These are phyloP conservation scores for Zizania latifolia DNA, from an alignment of 176 grass and related monocot species.

Conservation along the genomic window DNA sequence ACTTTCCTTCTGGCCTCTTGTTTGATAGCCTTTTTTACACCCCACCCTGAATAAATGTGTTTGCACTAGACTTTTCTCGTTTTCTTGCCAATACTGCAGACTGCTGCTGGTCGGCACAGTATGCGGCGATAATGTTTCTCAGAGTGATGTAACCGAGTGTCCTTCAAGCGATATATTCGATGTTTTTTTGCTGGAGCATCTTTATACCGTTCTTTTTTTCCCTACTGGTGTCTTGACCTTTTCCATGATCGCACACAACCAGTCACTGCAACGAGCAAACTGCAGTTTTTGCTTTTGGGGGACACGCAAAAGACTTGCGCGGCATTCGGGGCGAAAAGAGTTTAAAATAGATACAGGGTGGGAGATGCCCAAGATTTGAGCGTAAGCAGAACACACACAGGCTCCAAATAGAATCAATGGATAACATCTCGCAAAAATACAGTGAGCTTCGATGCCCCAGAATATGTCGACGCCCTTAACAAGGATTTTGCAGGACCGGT, in stretches of 20 bases:
- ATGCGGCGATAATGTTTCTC: slow-evolving; percentile 27
- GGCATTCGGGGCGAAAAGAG: no score
- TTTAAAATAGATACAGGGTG: no score
- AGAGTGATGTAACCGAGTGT: slow-evolving; percentile 14
- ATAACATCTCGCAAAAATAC: no score
- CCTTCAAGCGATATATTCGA: slow-evolving; percentile 18
- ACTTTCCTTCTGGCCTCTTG: slow-evolving; percentile 7
- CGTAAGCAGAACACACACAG: no score
- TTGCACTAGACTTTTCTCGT: slow-evolving; percentile 16
- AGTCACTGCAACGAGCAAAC: no score
- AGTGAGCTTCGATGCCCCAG: no score
- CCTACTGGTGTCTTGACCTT: not conserved
- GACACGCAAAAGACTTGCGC: no score
- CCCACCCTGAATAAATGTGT: slow-evolving; percentile 37
- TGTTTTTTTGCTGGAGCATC: not conserved
- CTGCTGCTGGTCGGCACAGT: slow-evolving; percentile 15
- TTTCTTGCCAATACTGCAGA: slow-evolving; percentile 17
- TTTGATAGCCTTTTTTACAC: slow-evolving; percentile 25
- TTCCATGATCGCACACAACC: not conserved
- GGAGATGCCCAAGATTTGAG: no score
- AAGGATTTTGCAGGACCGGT: no score
- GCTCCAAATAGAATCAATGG: no score
- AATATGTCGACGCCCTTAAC: no score
- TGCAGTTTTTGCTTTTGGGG: no score
- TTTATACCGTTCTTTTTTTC: not conserved